Conservation (phyloP, 2,329 filamentous ascomycete genomes). For the Pseudogymnoascus sp. region DNA sequence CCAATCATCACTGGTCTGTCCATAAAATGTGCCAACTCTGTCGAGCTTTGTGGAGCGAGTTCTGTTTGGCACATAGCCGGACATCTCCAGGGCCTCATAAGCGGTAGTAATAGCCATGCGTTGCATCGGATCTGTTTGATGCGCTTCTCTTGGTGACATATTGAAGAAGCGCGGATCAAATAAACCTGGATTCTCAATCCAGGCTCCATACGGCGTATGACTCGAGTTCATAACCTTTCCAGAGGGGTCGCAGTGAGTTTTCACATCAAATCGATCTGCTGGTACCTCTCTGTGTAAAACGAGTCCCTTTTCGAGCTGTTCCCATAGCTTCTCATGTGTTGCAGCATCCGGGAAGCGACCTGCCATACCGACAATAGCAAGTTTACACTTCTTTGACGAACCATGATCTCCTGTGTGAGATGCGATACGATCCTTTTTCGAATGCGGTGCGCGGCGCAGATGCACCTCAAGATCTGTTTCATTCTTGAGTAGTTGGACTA, state of each 20-base stretch:
- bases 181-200: constrained; percentile 61
- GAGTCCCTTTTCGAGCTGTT: constrained; percentile 64
- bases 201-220: constrained; percentile 70
- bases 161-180: constrained; percentile 85
- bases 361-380: constrained; percentile 80
- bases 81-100: constrained; percentile 77
- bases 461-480: constrained; percentile 38
- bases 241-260: constrained; percentile 63
- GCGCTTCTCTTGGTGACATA: constrained; percentile 75
- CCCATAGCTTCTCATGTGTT: constrained; percentile 66
- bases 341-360: constrained; percentile 70
- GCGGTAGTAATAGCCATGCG: constrained; percentile 68
- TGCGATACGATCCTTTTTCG: constrained; percentile 12
- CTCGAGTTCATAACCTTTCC: constrained; percentile 70
- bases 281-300: constrained; percentile 63
- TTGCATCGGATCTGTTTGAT: constrained; percentile 76
- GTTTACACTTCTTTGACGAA: constrained; percentile 50
- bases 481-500: constrained; percentile 37
- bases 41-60: constrained; percentile 36
- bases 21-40: constrained; percentile 29
- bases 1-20: constrained; percentile 29
- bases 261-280: constrained; percentile 64
- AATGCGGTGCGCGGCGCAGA: constrained; percentile 33
- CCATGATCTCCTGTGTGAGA: constrained; percentile 40
- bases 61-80: constrained; percentile 54